phyloP scores from a whole-genome alignment of 1,284 basidiomycete genomes.

The Rhodotorula glutinis region DNA sequence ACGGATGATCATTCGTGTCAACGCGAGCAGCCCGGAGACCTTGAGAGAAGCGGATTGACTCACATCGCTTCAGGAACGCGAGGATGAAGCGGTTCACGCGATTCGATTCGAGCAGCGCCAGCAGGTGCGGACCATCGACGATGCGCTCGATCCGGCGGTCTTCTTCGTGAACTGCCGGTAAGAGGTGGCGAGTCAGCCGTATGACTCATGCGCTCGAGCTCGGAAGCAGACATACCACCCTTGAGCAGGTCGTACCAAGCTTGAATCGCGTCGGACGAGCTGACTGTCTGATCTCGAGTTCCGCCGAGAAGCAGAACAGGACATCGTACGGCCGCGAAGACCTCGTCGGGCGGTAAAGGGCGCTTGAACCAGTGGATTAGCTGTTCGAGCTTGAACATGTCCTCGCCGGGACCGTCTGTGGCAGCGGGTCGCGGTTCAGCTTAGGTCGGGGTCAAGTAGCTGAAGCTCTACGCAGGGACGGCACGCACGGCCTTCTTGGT shows the following conservation, averaged over 20 bases:
- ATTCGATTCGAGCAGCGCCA: constrained; percentile 19
- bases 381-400: constrained; percentile 11
- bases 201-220: too few species aligned
- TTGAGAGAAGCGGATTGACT: neutral
- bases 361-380: constrained; percentile 24
- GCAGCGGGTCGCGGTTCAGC: too few species aligned
- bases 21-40: neutral
- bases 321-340: constrained; percentile 11
- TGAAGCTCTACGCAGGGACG: too few species aligned
- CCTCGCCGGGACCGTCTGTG: constrained; percentile 9
- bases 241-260: constrained; percentile 16
- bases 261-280: constrained; percentile 10
- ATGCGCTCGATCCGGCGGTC: constrained; percentile 17
- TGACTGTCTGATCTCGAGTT: constrained; percentile 14
- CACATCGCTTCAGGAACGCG: constrained; percentile 18
- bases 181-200: neutral
- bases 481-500: constrained; percentile 18
- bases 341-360: neutral
- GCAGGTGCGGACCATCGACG: constrained; percentile 13
- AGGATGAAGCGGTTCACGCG: constrained; percentile 20
- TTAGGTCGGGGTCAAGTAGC: too few species aligned
- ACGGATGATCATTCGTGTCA: neutral
- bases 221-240: neutral
- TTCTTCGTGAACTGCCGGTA: neutral
- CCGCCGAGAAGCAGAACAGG: constrained; percentile 18